Percentiles rank a stretch among this genome's conserved stretches.
phyloP scores from a whole-genome alignment of 371 early-diverging fungal species.

The Mucor sp. region DNA sequence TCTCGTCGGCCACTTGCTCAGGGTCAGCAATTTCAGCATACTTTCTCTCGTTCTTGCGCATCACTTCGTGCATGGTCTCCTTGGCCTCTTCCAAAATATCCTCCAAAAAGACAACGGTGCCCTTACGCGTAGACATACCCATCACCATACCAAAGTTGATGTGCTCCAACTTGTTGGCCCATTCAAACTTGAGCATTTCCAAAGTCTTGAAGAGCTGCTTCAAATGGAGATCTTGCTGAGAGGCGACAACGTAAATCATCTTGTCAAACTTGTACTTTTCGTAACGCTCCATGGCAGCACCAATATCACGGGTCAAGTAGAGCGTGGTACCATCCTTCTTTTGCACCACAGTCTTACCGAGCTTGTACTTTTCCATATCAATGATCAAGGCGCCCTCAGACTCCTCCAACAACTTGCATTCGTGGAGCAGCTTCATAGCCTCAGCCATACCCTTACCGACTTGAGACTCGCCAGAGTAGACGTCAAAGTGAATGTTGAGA shows the following conservation, averaged over 20 bases:
- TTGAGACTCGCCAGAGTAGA: slow-evolving; percentile 99
- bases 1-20: slow-evolving; percentile 76
- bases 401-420: slow-evolving; percentile 71
- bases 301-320: slow-evolving; percentile 99
- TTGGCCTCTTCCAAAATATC: slow-evolving; percentile 94
- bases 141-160: slow-evolving; percentile 98
- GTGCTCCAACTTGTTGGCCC: slow-evolving; percentile 86
- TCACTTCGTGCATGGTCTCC: slow-evolving; percentile 92
- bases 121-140: slow-evolving; percentile 98
- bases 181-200: slow-evolving; percentile 81
- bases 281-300: slow-evolving; percentile 95
- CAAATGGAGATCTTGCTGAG: slow-evolving; percentile 96
- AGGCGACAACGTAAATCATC: slow-evolving; percentile 96
- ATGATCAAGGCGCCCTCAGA: slow-evolving; percentile 90
- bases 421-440: slow-evolving; percentile 77
- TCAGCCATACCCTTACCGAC: slow-evolving; percentile 80
- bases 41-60: slow-evolving; percentile 89
- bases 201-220: slow-evolving; percentile 96
- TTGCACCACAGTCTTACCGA: slow-evolving; percentile 86
- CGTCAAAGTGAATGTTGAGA: slow-evolving; percentile 95
- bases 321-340: slow-evolving; percentile 97
- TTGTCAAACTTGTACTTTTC: slow-evolving; percentile 91
- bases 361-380: slow-evolving; percentile 83
- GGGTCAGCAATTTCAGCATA: slow-evolving; percentile 87
- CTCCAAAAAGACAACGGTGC: slow-evolving; percentile 97